phyloP scores from a whole-genome alignment of 306 rosid genomes.

The Calophaca sinica region DNA sequence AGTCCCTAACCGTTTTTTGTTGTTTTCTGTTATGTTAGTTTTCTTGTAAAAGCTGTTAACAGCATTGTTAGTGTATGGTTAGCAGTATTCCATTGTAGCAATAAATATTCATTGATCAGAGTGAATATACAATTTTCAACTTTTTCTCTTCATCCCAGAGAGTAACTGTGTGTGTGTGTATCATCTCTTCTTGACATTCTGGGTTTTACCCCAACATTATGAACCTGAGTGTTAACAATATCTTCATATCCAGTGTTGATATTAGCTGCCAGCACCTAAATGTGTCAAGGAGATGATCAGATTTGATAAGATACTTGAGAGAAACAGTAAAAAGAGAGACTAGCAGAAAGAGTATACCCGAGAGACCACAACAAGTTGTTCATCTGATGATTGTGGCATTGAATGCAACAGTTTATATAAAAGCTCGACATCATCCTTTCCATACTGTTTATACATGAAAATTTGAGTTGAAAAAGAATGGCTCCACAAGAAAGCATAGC shows the following conservation, averaged over 20 bases:
- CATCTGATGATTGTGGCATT: constrained; percentile 83
- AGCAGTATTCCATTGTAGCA: too few species aligned
- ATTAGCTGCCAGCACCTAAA: constrained; percentile 92
- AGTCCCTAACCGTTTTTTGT: too few species aligned
- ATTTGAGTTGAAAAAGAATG: constrained; percentile 35
- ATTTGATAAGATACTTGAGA: constrained; percentile 11
- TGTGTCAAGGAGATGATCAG: constrained; percentile 45
- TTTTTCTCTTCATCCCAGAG: too few species aligned
- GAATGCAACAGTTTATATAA: constrained; percentile 89
- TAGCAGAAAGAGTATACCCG: constrained; percentile 64
- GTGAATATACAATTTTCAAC: too few species aligned
- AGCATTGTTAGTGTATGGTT: too few species aligned
- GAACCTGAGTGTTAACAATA: constrained; percentile 88
- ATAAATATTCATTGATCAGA: too few species aligned
- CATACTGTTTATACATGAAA: constrained; percentile 66
- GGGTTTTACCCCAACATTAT: too few species aligned
- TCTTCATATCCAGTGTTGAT: constrained; percentile 96
- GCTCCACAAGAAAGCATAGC: constrained; percentile 35
- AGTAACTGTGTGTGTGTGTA: too few species aligned
- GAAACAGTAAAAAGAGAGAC: constrained; percentile 22
- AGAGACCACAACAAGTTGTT: constrained; percentile 91
- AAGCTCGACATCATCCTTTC: constrained; percentile 93
- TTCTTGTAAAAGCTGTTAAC: too few species aligned
- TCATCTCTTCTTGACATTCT: too few species aligned
- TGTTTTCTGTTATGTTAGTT: too few species aligned